Percentiles rank a stretch among this genome's conserved stretches.
phyloP scores from a whole-genome alignment of 805 yeast species.

The Schizosaccharomyces osmophilus region DNA sequence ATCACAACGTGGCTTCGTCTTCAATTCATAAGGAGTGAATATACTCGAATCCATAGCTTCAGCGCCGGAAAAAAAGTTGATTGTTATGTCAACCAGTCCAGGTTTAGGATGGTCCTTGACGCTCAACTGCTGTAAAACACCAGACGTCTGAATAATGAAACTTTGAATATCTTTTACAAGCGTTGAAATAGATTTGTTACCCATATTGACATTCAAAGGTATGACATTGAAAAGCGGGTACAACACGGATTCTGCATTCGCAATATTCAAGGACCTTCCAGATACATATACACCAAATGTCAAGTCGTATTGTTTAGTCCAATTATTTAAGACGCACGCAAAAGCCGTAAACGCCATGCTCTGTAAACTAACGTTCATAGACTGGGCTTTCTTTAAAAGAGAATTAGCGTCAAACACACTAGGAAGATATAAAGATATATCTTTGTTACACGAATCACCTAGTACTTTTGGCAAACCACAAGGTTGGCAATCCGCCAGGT shows the following conservation, averaged over 20 bases:
- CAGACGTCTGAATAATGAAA: background rate
- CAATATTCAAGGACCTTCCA: background rate
- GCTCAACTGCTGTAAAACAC: background rate
- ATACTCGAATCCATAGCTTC: too few relatives aligned
- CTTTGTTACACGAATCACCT: background rate
- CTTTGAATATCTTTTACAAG: background rate
- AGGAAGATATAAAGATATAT: background rate
- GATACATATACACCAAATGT: background rate
- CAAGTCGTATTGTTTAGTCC: background rate
- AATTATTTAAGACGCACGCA: background rate
- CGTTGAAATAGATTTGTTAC: too few relatives aligned
- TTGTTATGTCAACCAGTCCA: background rate
- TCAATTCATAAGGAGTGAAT: too few relatives aligned
- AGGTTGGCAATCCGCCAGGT: background rate
- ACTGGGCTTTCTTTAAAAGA: background rate
- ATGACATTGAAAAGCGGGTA: background rate
- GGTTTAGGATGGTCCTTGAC: background rate
- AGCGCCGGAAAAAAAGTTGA: background rate
- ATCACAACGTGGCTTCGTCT: too few relatives aligned
- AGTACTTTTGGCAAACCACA: background rate
- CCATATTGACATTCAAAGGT: background rate
- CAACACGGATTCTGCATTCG: background rate
- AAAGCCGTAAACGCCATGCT: background rate
- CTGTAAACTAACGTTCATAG: background rate
- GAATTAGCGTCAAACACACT: background rate